Percentiles rank a stretch among this genome's conserved stretches.
These are phyloP conservation scores for Terana coerulea DNA, from an alignment of 768 basidiomycete genomes.

Conservation along the genomic window DNA sequence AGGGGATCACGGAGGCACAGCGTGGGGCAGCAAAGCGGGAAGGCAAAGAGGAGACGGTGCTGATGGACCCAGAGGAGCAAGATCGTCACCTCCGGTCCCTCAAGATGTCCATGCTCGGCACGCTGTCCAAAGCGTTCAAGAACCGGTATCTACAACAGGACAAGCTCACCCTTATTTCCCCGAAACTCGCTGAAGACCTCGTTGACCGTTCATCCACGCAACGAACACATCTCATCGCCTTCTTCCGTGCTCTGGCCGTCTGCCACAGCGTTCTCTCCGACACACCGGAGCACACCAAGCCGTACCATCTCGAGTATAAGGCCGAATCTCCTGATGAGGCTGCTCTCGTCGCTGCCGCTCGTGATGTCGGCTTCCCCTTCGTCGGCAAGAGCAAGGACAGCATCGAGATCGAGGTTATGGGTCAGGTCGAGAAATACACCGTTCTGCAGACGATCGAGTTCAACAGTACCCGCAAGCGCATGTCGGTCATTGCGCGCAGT, in stretches of 20 bases:
- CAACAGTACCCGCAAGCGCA: constrained; percentile 90
- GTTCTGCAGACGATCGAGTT: constrained; percentile 86
- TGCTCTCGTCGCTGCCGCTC: constrained; percentile 86
- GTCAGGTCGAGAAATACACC: constrained; percentile 78
- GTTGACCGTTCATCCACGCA: constrained; percentile 58
- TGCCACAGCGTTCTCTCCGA: constrained; percentile 93
- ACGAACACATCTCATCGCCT: constrained; percentile 64
- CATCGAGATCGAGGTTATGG: constrained; percentile 90
- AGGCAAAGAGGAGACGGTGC: constrained; percentile 62
- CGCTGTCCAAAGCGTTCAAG: constrained; percentile 77
- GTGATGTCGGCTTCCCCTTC: constrained; percentile 93
- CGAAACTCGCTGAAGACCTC: constrained; percentile 78
- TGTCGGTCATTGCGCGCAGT: constrained; percentile 87
- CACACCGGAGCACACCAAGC: constrained; percentile 55
- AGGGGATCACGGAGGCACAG: constrained; percentile 94
- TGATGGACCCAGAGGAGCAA: constrained; percentile 69
- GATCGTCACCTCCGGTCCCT: constrained; percentile 56
- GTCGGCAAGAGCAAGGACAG: constrained; percentile 66
- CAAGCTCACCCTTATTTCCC: constrained; percentile 84
- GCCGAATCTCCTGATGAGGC: constrained; percentile 97
- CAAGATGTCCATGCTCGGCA: constrained; percentile 73
- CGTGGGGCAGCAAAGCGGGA: constrained; percentile 85
- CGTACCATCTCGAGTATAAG: constrained; percentile 79
- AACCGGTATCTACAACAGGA: constrained; percentile 82
- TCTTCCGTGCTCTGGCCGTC: constrained; percentile 93